phyloP scores from a whole-genome alignment of 1,284 basidiomycete species.

The Cerrena zonata region DNA sequence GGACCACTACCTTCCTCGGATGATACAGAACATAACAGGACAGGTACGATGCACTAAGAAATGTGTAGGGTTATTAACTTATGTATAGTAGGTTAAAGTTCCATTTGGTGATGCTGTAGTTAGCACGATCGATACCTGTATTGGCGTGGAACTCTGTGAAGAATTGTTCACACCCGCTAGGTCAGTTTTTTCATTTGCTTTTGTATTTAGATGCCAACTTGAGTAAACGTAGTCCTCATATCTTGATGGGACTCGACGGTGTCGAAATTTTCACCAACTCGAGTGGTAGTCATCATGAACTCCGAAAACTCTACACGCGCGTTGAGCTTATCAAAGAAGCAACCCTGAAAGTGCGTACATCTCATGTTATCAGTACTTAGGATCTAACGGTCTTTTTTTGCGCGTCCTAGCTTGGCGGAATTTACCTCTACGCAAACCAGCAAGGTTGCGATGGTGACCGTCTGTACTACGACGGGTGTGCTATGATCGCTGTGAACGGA shows the following conservation, averaged over 20 bases:
- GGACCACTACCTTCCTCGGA: slow-evolving; percentile 82
- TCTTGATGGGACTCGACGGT: slow-evolving; percentile 93
- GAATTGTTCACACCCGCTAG: slow-evolving; percentile 95
- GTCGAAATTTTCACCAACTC: slow-evolving; percentile 99
- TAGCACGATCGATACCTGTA: slow-evolving; percentile 89
- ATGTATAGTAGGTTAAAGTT: slow-evolving; percentile 73
- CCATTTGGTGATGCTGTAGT: slow-evolving; percentile 95
- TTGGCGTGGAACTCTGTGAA: slow-evolving; percentile 94
- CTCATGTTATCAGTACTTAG: neutral
- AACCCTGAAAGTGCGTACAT: slow-evolving; percentile 82
- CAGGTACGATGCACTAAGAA: slow-evolving; percentile 57
- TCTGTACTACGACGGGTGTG: slow-evolving; percentile 95
- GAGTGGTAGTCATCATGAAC: slow-evolving; percentile 93
- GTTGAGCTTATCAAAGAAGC: slow-evolving; percentile 96
- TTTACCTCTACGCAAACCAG: slow-evolving; percentile 97
- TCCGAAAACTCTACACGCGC: slow-evolving; percentile 86
- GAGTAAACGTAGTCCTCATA: slow-evolving; percentile 70
- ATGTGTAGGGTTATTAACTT: neutral
- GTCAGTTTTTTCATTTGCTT: slow-evolving; percentile 36
- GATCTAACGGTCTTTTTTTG: neutral
- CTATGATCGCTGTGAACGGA: slow-evolving; percentile 93
- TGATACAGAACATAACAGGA: slow-evolving; percentile 82
- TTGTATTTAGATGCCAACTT: slow-evolving; percentile 3
- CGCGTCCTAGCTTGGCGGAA: slow-evolving; percentile 83
- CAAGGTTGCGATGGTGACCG: slow-evolving; percentile 98